Evolutionary conservation across 2,329 filamentous ascomycete species (phyloP).

Genomic region (Cladophialophora exuberans): DNA sequence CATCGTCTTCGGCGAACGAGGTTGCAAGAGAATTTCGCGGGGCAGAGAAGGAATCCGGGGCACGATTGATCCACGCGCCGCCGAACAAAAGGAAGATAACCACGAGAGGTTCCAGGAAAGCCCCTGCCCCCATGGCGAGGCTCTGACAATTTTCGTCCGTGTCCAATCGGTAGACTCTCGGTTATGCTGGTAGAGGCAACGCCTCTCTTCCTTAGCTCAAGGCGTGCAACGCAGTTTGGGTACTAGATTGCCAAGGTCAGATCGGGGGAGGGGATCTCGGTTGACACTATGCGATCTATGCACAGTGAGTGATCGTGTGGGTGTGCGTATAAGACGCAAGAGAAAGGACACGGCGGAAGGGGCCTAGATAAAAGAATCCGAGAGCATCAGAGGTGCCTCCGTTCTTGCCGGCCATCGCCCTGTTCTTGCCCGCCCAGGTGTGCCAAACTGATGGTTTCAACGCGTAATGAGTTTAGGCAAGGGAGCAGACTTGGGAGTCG

Average conservation of each 20-base stretch:
- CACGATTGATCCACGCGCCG: conserved; percentile 65
- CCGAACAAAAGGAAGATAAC: conserved; percentile 63
- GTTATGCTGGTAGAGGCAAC: too few species aligned
- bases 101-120: conserved; percentile 64
- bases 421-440: neutral
- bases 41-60: conserved; percentile 41
- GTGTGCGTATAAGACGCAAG: neutral
- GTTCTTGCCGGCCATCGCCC: neutral
- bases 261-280: neutral
- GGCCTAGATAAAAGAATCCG: neutral
- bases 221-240: too few species aligned
- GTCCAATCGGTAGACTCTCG: neutral
- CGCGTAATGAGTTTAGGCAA: too few species aligned
- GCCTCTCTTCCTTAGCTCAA: too few species aligned
- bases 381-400: neutral
- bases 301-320: too few species aligned
- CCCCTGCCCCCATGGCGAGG: conserved; percentile 56
- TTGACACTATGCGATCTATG: neutral
- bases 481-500: neutral
- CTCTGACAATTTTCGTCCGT: neutral
- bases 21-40: conserved; percentile 15
- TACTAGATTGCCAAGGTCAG: too few species aligned
- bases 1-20: conserved; percentile 21
- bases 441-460: too few species aligned
- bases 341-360: neutral